phyloP scores from a whole-genome alignment of 2,329 filamentous ascomycete genomes.

The Sphaerulina musiva region DNA sequence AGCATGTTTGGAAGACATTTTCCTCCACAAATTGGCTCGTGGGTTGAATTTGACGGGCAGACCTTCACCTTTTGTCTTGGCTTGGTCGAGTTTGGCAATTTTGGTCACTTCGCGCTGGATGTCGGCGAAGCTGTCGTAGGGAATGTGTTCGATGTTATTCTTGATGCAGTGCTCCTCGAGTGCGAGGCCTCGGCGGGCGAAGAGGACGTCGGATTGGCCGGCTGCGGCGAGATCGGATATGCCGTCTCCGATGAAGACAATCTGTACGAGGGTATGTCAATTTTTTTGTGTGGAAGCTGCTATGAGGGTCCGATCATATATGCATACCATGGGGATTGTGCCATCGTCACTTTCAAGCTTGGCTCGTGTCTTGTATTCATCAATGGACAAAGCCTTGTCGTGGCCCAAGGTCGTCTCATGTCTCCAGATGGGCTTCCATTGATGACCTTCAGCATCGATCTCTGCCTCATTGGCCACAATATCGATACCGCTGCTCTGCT shows the following conservation, averaged over 20 bases:
- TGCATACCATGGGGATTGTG: slow-evolving; percentile 49
- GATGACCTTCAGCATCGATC: slow-evolving; percentile 51
- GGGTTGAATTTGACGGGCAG: slow-evolving; percentile 59
- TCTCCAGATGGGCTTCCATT: slow-evolving; percentile 62
- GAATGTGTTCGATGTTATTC: slow-evolving; percentile 53
- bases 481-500: slow-evolving; percentile 53
- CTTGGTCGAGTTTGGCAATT: slow-evolving; percentile 54
- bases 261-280: slow-evolving; percentile 25
- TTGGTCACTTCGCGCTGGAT: slow-evolving; percentile 55
- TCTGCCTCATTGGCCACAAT: slow-evolving; percentile 63
- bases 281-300: not conserved
- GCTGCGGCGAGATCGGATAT: slow-evolving; percentile 62
- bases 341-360: slow-evolving; percentile 52
- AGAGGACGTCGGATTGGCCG: slow-evolving; percentile 60
- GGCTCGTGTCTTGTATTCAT: slow-evolving; percentile 53
- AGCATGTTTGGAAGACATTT: slow-evolving; percentile 53
- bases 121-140: slow-evolving; percentile 61
- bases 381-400: slow-evolving; percentile 60
- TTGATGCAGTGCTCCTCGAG: slow-evolving; percentile 62
- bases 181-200: slow-evolving; percentile 57
- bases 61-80: slow-evolving; percentile 55
- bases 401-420: slow-evolving; percentile 60
- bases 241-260: slow-evolving; percentile 64
- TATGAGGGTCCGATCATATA: not conserved
- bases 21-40: slow-evolving; percentile 61